Percentiles rank a stretch among this genome's conserved stretches.
These are phyloP conservation scores for Raphanus sativus DNA, from an alignment of 345 rosid species.

Conservation along the genomic window DNA sequence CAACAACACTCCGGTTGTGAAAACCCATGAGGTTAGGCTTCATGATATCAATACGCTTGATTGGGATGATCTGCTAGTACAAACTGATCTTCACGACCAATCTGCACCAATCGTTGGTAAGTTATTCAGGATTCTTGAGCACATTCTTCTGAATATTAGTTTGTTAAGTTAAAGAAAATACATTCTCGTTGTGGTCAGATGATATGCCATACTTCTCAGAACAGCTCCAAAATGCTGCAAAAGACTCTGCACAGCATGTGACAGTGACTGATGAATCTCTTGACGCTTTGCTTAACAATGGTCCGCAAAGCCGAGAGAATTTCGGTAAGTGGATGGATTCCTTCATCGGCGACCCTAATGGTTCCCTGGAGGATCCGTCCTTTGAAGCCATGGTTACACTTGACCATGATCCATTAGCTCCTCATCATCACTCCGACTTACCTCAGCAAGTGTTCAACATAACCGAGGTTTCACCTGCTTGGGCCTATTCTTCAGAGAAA, in stretches of 20 bases:
- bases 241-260: conserved; percentile 49
- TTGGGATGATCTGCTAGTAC: conserved; percentile 85
- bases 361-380: conserved; percentile 47
- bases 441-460: conserved; percentile 64
- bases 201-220: conserved; percentile 44
- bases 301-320: conserved; percentile 79
- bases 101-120: conserved; percentile 53
- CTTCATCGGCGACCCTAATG: conserved; percentile 53
- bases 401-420: conserved; percentile 42
- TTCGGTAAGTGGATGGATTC: conserved; percentile 79
- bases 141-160: not conserved
- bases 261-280: conserved; percentile 42
- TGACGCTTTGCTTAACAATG: conserved; percentile 49
- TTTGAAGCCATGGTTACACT: conserved; percentile 51
- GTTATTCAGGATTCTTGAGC: conserved; percentile 15
- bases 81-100: conserved; percentile 47
- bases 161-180: not conserved
- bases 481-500: conserved; percentile 78
- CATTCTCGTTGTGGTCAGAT: conserved; percentile 45
- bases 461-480: conserved; percentile 78
- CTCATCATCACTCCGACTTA: conserved; percentile 45
- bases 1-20: conserved; percentile 45
- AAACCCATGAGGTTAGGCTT: conserved; percentile 66
- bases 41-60: conserved; percentile 95
- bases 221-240: conserved; percentile 41